These are phyloP conservation scores for Vitis hybrid DNA, from an alignment of 177 flowering plant species.

Conservation along the genomic window DNA sequence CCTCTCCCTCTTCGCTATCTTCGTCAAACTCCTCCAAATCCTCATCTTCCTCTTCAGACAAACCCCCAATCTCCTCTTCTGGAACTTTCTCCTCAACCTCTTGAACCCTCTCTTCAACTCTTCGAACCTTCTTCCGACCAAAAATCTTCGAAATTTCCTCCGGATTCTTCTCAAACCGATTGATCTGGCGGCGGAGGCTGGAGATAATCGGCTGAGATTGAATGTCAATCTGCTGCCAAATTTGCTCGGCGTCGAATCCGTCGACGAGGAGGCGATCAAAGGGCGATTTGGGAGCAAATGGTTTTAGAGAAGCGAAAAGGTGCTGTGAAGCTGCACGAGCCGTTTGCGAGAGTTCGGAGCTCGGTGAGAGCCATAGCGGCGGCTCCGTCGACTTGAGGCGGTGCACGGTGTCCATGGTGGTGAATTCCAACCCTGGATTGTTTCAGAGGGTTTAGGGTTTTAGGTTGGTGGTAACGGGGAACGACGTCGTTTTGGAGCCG, in stretches of 20 bases:
- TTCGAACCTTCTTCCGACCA: slow-evolving; percentile 7
- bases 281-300: slow-evolving; percentile 66
- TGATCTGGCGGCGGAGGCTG: slow-evolving; percentile 47
- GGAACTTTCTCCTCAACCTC: slow-evolving; percentile 7
- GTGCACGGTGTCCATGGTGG: slow-evolving; percentile 41
- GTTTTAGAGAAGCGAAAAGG: slow-evolving; percentile 58
- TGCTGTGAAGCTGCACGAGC: slow-evolving; percentile 56
- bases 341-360: slow-evolving; percentile 37
- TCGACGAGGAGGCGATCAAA: slow-evolving; percentile 56
- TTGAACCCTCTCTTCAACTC: neutral
- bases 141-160: slow-evolving; percentile 39
- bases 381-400: slow-evolving; percentile 53
- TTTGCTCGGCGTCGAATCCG: slow-evolving; percentile 91
- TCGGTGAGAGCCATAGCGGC: slow-evolving; percentile 57
- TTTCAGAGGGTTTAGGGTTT: neutral
- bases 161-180: slow-evolving; percentile 57
- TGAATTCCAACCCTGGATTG: neutral
- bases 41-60: slow-evolving; percentile 26
- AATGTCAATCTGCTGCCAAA: slow-evolving; percentile 91
- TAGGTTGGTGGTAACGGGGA: too few relatives aligned
- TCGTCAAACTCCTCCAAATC: slow-evolving; percentile 19
- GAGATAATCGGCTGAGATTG: slow-evolving; percentile 60
- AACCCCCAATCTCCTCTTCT: slow-evolving; percentile 19
- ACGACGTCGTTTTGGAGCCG: too few relatives aligned
- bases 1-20: slow-evolving; percentile 31